A percentile compares a stretch with the other conserved stretches of the same genome.
These are phyloP conservation scores for Magnolia kwangsiensis DNA, from an alignment of 164 flowering plant species.

Conservation along the genomic window DNA sequence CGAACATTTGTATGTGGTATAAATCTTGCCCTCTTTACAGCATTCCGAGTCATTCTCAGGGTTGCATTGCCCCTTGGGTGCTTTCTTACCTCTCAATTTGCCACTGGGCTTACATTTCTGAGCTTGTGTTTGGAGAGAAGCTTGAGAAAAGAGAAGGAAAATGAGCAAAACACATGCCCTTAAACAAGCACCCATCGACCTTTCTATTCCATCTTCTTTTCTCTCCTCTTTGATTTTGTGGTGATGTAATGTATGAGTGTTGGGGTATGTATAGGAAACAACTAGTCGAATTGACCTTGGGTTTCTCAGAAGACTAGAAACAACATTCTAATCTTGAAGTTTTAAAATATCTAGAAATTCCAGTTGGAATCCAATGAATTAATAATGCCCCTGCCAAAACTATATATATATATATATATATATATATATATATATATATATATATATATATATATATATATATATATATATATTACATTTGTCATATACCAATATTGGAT, in stretches of 20 bases:
- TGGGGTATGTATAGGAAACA: neutral
- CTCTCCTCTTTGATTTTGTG: neutral
- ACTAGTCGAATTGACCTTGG: neutral
- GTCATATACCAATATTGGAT: too few species aligned
- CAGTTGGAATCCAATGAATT: neutral
- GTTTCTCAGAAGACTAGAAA: neutral
- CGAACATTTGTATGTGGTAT: conserved; percentile 7
- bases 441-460: too few species aligned
- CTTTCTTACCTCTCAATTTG: conserved; percentile 4
- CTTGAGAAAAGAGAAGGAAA: neutral
- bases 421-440: too few species aligned
- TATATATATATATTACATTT: too few species aligned
- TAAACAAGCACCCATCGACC: neutral
- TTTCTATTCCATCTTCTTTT: neutral
- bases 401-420: too few species aligned
- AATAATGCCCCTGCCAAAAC: too few species aligned
- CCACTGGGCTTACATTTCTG: conserved; percentile 12
- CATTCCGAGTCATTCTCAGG: conserved; percentile 8
- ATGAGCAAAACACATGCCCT: neutral
- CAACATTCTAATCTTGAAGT: neutral
- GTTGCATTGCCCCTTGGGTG: conserved; percentile 11
- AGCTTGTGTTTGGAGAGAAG: neutral
- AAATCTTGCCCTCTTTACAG: conserved; percentile 1
- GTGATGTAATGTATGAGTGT: neutral
- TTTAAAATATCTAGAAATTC: neutral